Evolutionary conservation across 164 flowering plant genomes (phyloP), one percentile per base, ranked within the genome.

Genomic region (Liquidambar formosana): DNA sequence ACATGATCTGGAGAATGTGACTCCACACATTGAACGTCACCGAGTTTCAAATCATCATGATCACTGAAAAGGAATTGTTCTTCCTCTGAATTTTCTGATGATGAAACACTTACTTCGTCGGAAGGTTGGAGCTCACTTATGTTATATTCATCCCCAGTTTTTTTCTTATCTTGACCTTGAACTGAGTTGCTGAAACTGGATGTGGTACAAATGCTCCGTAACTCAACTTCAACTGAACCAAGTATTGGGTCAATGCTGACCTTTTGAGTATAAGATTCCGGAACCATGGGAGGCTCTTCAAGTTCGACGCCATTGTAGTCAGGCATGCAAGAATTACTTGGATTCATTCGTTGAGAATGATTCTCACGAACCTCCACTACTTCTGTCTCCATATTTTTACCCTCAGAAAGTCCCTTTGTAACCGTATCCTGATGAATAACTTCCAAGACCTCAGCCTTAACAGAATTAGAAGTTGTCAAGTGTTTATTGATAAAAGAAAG

Each of bases 1-100:
- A 45, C 64, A 63, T 19, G 25, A 71, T 70, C 78, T 9, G 73
- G 66, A 61, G 74, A 64, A 61, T 19, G 23, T 22, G 73, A 57
- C 33, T 69, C 80, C 61, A 62, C 28, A 26, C 22, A 8, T 61
- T 56, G 68, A 64, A 19, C 67, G 63, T 69, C 74, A 44, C 25
- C 60, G 49, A 59, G 28, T 18, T 75, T 60, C 15, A 61, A 60
- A 66, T 76, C 84, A 78, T 83, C 85, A 46, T 73, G 71, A 47
- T 87, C 85, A 65, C 86, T 71, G 63, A 85, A 85, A 54, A 73
- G 77, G 69, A 88, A 79, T 8, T 80, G 86, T 69, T 84, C 85
- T 63, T 87, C 92, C 49, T 82, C 85, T 58, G 77, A 76, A 61
- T 61, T 69, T 49, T 78, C 75, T 12, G 78, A 64, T 4, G 66